phyloP scores from a whole-genome alignment of 441 rosid genomes.

The Corymbia citriodora region DNA sequence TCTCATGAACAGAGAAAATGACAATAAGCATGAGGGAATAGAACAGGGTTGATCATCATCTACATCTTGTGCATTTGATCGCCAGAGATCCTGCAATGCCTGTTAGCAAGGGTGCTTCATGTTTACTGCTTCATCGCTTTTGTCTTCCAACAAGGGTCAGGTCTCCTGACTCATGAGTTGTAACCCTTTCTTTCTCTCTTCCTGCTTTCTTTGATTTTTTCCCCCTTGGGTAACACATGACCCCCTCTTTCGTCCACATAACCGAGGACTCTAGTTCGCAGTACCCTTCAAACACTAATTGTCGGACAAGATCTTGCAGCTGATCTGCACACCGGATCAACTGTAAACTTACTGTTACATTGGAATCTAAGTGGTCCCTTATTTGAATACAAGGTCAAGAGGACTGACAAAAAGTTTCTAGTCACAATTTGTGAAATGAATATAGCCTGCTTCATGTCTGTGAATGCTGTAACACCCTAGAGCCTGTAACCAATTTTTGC shows the following conservation, averaged over 20 bases:
- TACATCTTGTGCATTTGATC: not conserved
- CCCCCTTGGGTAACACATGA: not conserved
- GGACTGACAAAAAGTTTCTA: not conserved
- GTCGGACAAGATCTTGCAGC: not conserved
- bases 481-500: not conserved
- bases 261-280: not conserved
- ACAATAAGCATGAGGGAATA: not conserved
- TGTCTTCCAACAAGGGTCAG: not conserved
- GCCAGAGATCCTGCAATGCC: not conserved
- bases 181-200: not conserved
- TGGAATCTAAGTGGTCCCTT: not conserved
- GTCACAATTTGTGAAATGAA: not conserved
- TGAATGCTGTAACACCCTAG: not conserved
- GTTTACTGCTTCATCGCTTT: not conserved
- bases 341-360: not conserved
- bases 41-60: not conserved
- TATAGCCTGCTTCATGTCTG: not conserved
- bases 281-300: not conserved
- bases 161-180: not conserved
- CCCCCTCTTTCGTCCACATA: not conserved
- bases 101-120: not conserved
- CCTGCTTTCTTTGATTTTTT: not conserved
- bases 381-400: not conserved
- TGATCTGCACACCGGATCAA: not conserved
- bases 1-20: not conserved